Evolutionary conservation across 345 rosid genomes (phyloP), one percentile per base, ranked within the genome.

Genomic region (Acer yangbiense): DNA sequence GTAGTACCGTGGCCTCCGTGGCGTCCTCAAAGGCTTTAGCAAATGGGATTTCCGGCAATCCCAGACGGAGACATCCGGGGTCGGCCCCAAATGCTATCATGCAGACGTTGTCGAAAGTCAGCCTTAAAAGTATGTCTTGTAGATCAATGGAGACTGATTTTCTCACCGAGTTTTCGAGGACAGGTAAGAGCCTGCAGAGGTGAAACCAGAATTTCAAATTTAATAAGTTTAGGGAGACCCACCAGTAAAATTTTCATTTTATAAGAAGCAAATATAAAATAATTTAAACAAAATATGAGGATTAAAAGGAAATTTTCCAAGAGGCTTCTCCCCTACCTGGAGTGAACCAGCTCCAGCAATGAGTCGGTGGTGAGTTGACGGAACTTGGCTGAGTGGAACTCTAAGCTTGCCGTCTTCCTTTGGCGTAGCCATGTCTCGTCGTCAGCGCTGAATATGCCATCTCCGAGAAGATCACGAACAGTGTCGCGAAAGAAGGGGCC

Each of bases 81-180:
- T 96, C 99, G 8, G 88, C 95, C 27, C 99, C 99, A 55, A 96
- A 91, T 17, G 98, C 98, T 52, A 96, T 89, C 97, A 92, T 94
- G 83, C 98, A 94, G 6, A 96, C 95, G 61, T 92, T 96, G 69
- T 96, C 98, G 62, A 96, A 94, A 0, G 99, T 94, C 41, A 96
- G 86, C 82, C 99, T 81, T 61, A 91, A 77, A 17, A 96, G 80
- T 23, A 94, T 83, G 64, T 92, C 99, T 76, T 96, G 99, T 16
- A 96, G 89, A 79, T 96, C 99, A 16, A 92, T 39, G n/a, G 90
- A 68, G 29, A 17, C 63, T 4, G 86, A 86, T 32, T 60, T 71
- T 7, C 77, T 81, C 21, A 77, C 73, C 3, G 97, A 83, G 7
- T 84, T 83, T 75, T 91, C 90, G 0, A 96, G 91, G 39, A 96